Evolutionary conservation across 768 basidiomycete species (phyloP), one percentile per base, ranked within the genome.

Genomic region (Suillus americanus): DNA sequence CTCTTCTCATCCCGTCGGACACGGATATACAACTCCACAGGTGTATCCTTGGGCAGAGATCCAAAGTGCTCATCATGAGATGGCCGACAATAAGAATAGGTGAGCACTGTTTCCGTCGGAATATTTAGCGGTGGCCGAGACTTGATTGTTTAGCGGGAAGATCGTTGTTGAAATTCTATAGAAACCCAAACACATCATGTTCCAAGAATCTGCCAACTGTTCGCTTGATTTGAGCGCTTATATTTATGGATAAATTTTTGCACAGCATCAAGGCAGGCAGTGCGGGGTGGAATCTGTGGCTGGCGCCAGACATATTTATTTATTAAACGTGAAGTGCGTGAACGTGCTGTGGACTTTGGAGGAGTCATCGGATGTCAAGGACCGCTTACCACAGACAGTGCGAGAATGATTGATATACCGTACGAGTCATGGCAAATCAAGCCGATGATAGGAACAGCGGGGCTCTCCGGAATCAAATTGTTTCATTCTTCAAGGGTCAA

Each of bases 31-130:
- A 60, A 50, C 41, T 64, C 55, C 12, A 46, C 65, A 94, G 91
- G 87, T 92, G 20, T 96, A 89, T 77, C 82, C 86, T 2, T 94
- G 91, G 92, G 82, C 83, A 14, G 82, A 92, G 60, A 92, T 97
- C 60, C 86, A 86, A 69, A 84, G 85, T 37, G 95, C 94, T 2
- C 93, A 94, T 67, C 81, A 82, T 65, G 92, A 92, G 77, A 95
- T 98, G 90, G 87, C 91, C 73, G 86, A 79, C 64, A 90, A 94
- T 71, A 83, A 80, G 75, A 89, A 85, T 68, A 82, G 77, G 76
- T 73, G 60, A 73, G 80, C 57, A 45, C 16, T 35, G 23, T 30
- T 7, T 35, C 55, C 62, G 3, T 37, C 33, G 53, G 65, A 62
- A 1, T 53, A 48, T 48, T 13, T 48, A 61, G 43, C 28, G 64